These are phyloP conservation scores for Cryomyces minteri DNA, from an alignment of 495 filamentous ascomycete genomes.

Conservation along the genomic window DNA sequence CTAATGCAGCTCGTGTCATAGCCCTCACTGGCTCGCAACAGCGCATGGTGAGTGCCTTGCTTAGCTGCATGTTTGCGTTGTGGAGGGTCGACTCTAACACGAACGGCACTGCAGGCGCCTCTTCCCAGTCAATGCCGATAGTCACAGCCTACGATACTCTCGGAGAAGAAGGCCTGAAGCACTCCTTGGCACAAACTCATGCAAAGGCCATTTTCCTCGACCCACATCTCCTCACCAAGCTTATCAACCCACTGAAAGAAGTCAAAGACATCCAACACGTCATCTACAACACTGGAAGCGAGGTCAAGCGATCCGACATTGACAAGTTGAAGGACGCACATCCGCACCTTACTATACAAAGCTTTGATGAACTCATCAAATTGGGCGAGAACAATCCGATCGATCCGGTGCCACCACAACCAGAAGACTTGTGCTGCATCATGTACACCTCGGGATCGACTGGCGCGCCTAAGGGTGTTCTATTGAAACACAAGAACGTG, in stretches of 20 bases:
- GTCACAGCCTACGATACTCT: constrained; percentile 97
- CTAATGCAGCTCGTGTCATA: not conserved
- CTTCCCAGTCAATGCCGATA: constrained; percentile 86
- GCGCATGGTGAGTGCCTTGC: constrained; percentile 14
- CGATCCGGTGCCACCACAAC: constrained; percentile 60
- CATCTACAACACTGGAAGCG: constrained; percentile 72
- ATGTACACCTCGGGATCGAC: constrained; percentile 99
- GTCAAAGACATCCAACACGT: constrained; percentile 62
- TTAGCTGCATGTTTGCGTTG: not conserved
- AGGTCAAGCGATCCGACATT: constrained; percentile 60
- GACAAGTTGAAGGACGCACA: constrained; percentile 59
- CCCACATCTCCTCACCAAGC: constrained; percentile 58
- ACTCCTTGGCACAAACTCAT: constrained; percentile 76
- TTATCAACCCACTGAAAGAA: constrained; percentile 68
- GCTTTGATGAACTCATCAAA: constrained; percentile 71
- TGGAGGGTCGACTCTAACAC: not conserved
- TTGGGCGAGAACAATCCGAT: constrained; percentile 66
- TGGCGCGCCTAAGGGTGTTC: constrained; percentile 87
- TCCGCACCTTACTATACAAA: constrained; percentile 51
- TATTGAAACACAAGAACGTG: constrained; percentile 75
- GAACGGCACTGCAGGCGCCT: constrained; percentile 5
- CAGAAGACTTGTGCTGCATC: constrained; percentile 89
- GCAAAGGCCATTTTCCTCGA: constrained; percentile 86
- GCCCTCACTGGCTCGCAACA: constrained; percentile 20
- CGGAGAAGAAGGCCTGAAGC: constrained; percentile 79